Conservation (phyloP, 164 flowering plant genomes). For the Macadamia tetraphylla region DNA sequence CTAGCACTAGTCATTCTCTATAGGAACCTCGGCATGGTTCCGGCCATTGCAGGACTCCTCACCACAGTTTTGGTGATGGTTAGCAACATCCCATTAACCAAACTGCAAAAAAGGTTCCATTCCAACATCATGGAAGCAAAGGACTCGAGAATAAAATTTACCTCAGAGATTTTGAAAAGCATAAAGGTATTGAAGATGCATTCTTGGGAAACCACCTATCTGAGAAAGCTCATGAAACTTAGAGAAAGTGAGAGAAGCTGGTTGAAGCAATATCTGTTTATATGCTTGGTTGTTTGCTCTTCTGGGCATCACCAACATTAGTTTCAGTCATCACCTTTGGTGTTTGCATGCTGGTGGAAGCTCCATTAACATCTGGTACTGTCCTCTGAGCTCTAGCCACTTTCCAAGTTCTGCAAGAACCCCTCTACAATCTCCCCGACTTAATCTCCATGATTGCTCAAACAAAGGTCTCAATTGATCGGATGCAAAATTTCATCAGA, state of each 20-base stretch:
- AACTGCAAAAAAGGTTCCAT: constrained; percentile 51
- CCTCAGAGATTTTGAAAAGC: constrained; percentile 68
- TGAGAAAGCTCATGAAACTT: constrained; percentile 46
- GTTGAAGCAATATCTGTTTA: constrained; percentile 64
- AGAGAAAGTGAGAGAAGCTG: constrained; percentile 56
- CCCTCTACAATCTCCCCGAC: constrained; percentile 82
- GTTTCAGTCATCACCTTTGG: constrained; percentile 72
- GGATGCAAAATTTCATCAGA: constrained; percentile 42
- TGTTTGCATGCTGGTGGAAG: constrained; percentile 48
- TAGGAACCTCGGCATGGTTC: constrained; percentile 59
- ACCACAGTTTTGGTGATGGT: constrained; percentile 62
- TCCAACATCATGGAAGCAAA: constrained; percentile 78
- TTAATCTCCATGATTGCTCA: constrained; percentile 73
- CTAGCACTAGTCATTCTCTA: constrained; percentile 63
- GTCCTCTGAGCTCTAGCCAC: constrained; percentile 86
- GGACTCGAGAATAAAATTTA: constrained; percentile 72
- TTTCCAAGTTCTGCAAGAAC: constrained; percentile 74
- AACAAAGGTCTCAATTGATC: constrained; percentile 69
- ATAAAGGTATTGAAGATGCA: constrained; percentile 80
- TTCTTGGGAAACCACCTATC: constrained; percentile 67
- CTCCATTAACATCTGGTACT: constrained; percentile 60
- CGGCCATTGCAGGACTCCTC: constrained; percentile 54
- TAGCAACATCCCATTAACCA: constrained; percentile 72
- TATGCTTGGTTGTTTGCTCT: constrained; percentile 63
- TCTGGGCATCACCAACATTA: constrained; percentile 86